Evolutionary conservation across 2,329 filamentous ascomycete genomes (phyloP), one percentile per base, ranked within the genome.

Genomic region (Pseudogymnoascus pannorum): DNA sequence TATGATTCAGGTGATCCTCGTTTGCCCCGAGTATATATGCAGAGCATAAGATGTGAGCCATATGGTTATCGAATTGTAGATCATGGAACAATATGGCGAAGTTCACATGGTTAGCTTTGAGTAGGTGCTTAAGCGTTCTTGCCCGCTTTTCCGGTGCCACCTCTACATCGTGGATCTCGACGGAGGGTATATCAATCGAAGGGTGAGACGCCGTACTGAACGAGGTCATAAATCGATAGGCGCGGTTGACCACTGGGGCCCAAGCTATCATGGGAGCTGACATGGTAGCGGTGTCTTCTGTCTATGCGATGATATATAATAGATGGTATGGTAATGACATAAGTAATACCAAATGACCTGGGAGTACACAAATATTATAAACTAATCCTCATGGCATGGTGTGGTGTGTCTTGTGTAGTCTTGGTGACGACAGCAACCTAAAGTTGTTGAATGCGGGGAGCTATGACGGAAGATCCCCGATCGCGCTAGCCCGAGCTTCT

Each of bases 61-160:
- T 79, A 75, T 96, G 89, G 71, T 97, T 97, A 76, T 94, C 85
- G 69, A 87, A 94, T 64, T 82, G 78, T 4, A 88, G 77, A 60
- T 88, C 73, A 72, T 92, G 85, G 73, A 89, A 94, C 60, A 96
- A 76, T 66, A 97, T 87, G 31, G 91, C 85, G 75, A 96, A 84
- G 72, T 94, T 96, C 67, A 87, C 87, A 76, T 99, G 94, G 73
- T 97, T 97, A 59, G 92, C 87, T 74, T 89, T 91, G 64, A 99
- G 74, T 12, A 99, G 79, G 75, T 97, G 92, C 77, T 96, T 97
- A 64, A 99, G 80, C 18, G 90, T 90, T 64, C 93, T 81, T 16
- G 88, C 86, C 61, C 89, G 81, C 73, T 91, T 93, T 71, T 95
- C 91, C 7, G 86, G 81, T 57, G 86, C 81, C 4, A 87, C 88